Evolutionary conservation across 371 early-diverging fungal species (phyloP), one percentile per base, ranked within the genome.

Genomic region (Cladochytrium tenue): DNA sequence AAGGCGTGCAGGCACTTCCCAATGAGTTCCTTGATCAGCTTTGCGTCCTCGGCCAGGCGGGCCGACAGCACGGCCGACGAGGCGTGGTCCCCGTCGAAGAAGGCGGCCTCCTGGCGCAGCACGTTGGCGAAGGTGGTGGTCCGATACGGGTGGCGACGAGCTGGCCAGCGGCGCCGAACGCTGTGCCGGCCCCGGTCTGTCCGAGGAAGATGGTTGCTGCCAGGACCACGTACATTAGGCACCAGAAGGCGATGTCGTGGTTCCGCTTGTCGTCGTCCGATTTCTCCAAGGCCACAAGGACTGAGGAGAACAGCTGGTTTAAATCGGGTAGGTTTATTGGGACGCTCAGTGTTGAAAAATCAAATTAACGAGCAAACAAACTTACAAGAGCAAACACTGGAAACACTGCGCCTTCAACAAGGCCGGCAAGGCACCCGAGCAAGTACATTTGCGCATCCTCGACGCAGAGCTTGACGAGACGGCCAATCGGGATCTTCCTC

Each of bases 51-150:
- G 20, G 94, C 88, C 50, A 96, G 83, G 35, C 90, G 88, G 17
- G 93, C 80, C 0, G 93, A 88, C 51, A 96, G 77, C 25, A 89
- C 90, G 63, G 96, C 96, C n/a, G 90, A 88, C 35, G 81, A 86
- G 78, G 95, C 88, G 53, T 88, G 86, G 33, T 90, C 90, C 31
- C 86, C 81, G 76, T 96, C 97, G 75, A 90, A 96, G 76, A 83
- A 96, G 4, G 81, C 90, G 64, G 94, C 86, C 67, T 95, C 94
- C 81, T 96, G 96, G 28, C 90, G 84, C 51, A 98, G 78, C 36
- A 94, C 84, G 1, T 94, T 80, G 51, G 81, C 83, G 26, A 95
- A 88, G 59, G 79, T 71, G 53, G 66, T 61, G 31, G 72, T 51
- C 32, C 92, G 76, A 50, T 92, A 68, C 2, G 81, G 75, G 53